Evolutionary conservation across 768 basidiomycete species (phyloP).

Genomic region (Grammothele lineata): DNA sequence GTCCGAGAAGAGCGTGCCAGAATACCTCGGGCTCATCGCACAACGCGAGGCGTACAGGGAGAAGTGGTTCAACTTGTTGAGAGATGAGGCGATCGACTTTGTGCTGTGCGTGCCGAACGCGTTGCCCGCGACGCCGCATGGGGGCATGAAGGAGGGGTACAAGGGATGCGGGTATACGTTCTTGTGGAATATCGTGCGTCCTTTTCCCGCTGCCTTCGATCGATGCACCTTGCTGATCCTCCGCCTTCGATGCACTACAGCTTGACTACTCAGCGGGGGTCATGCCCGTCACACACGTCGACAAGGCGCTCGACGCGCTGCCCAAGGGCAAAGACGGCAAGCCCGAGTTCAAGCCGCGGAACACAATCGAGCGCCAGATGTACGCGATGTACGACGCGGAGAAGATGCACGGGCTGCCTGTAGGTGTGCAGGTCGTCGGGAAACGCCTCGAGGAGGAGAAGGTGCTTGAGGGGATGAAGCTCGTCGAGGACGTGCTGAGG

Average conservation of each 20-base stretch:
- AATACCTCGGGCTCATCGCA: conserved; percentile 26
- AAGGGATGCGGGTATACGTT: conserved; percentile 31
- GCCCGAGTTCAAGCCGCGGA: conserved; percentile 25
- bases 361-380: conserved; percentile 33
- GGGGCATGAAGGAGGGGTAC: conserved; percentile 30
- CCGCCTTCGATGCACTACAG: conserved; percentile 18
- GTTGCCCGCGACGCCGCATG: conserved; percentile 35
- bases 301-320: conserved; percentile 31
- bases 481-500: conserved; percentile 29
- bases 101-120: conserved; percentile 37
- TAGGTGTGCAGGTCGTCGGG: conserved; percentile 43
- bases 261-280: conserved; percentile 44
- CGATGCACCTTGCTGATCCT: not conserved
- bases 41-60: conserved; percentile 27
- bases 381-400: conserved; percentile 39
- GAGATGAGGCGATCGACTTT: conserved; percentile 31
- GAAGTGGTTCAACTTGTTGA: conserved; percentile 23
- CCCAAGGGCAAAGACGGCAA: not conserved
- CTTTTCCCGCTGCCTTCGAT: not conserved
- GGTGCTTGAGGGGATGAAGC: conserved; percentile 42
- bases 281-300: conserved; percentile 43
- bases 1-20: conserved; percentile 23
- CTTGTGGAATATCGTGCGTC: conserved; percentile 43
- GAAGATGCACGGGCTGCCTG: conserved; percentile 42
- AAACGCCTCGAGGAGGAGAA: conserved; percentile 45